phyloP scores from a whole-genome alignment of 768 basidiomycete species.

The Phanerodontia chrysosporium region DNA sequence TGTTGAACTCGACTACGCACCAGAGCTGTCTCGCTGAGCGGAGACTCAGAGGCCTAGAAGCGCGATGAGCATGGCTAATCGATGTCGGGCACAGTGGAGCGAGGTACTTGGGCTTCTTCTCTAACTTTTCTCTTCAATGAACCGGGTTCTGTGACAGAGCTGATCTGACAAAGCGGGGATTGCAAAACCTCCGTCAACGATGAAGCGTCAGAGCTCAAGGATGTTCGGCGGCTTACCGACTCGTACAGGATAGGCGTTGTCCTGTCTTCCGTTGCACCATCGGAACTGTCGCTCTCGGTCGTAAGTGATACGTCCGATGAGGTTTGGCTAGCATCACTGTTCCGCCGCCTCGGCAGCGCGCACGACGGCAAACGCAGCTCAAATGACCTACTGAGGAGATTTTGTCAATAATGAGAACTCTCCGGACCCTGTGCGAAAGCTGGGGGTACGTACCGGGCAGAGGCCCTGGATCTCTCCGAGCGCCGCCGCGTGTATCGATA shows the following conservation, averaged over 20 bases:
- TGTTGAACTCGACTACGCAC: background rate
- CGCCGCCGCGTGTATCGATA: conserved; percentile 14
- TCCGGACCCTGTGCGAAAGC: background rate
- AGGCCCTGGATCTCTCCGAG: background rate
- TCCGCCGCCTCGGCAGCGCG: background rate
- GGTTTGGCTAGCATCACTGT: conserved; percentile 1
- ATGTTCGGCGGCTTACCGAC: conserved; percentile 8
- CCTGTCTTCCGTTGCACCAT: conserved; percentile 3
- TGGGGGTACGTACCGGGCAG: background rate
- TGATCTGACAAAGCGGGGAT: conserved; percentile 3
- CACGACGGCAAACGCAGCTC: background rate
- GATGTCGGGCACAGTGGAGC: background rate
- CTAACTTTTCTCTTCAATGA: conserved; percentile 21
- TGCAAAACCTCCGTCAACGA: background rate
- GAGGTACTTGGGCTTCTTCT: conserved; percentile 7
- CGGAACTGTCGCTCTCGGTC: conserved; percentile 10
- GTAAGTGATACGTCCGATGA: background rate
- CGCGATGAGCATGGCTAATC: background rate
- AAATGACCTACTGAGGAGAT: background rate
- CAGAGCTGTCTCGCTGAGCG: background rate
- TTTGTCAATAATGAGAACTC: background rate
- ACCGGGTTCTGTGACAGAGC: conserved; percentile 18
- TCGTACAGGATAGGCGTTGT: conserved; percentile 7
- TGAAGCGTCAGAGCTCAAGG: too few species aligned
- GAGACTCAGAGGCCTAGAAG: background rate